These are phyloP conservation scores for Pseudogymnoascus sp. DNA, from an alignment of 2,329 filamentous ascomycete species.

Conservation along the genomic window DNA sequence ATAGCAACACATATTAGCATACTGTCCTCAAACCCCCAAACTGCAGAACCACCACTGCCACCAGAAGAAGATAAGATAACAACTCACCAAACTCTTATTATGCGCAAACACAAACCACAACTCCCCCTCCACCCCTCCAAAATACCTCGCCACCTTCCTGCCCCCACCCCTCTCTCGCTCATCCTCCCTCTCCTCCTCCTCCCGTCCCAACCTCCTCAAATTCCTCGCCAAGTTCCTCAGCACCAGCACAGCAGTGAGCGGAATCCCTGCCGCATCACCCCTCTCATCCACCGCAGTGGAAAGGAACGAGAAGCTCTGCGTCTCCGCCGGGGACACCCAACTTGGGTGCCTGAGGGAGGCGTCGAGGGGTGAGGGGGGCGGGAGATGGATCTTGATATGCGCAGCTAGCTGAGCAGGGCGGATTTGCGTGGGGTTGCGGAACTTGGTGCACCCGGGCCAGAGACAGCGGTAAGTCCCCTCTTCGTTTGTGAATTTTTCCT, in stretches of 20 bases:
- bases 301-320: slow-evolving; percentile 45
- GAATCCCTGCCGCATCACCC: slow-evolving; percentile 64
- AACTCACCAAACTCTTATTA: slow-evolving; percentile 52
- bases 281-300: slow-evolving; percentile 48
- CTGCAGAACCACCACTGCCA: too few species aligned
- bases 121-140: slow-evolving; percentile 55
- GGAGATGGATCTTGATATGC: slow-evolving; percentile 28
- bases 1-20: neutral
- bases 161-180: slow-evolving; percentile 46
- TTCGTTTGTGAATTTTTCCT: slow-evolving; percentile 49
- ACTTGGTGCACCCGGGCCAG: slow-evolving; percentile 60
- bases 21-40: neutral
- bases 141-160: slow-evolving; percentile 56
- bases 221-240: slow-evolving; percentile 70
- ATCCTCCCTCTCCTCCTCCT: slow-evolving; percentile 44
- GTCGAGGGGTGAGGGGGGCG: slow-evolving; percentile 11
- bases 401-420: slow-evolving; percentile 23
- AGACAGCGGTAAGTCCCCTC: slow-evolving; percentile 48
- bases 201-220: slow-evolving; percentile 50
- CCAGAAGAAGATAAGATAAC: neutral
- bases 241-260: slow-evolving; percentile 69
- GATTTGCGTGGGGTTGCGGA: slow-evolving; percentile 31
- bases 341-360: slow-evolving; percentile 15
- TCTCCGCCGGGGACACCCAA: slow-evolving; percentile 37
- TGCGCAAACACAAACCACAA: slow-evolving; percentile 64